Evolutionary conservation across 257 asterid genomes (phyloP), one percentile per base, ranked within the genome.

Genomic region (Solanum ossicruentum): DNA sequence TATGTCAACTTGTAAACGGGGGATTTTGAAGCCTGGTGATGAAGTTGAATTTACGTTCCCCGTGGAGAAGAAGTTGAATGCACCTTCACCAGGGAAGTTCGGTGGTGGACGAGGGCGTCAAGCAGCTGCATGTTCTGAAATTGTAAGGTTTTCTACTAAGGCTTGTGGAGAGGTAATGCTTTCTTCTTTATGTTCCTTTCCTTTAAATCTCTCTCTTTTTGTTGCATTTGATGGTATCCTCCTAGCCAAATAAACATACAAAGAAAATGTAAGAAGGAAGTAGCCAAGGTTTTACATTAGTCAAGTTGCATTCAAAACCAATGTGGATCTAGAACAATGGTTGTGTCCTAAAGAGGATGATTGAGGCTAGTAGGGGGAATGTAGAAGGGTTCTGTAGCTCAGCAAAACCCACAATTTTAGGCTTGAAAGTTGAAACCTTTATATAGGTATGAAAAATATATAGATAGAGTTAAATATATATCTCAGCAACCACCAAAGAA

Each of bases 1-100:
- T 77, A 80, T 96, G 84, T 96, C 99, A 6, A 96, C 99, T 13
- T 92, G 97, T 88, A 96, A 95, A 92, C 97, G 98, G 70, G 91
- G 97, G 89, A 86, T 85, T 70, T 87, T 96, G 92, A 92, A 88
- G 71, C 72, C 89, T 12, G 98, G 97, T 26, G 98, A 96, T 51
- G 93, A 90, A 88, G 96, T 95, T 81, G 83, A 84, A 75, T 95
- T 96, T 77, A 87, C 90, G 32, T 93, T 93, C 84, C 99, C 98
- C 0, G 87, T 36, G 18, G 97, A 93, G 92, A 95, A 87, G 83
- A 95, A 89, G 82, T 69, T 83, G 89, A 82, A 85, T 26, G 39
- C 92, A 8, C 87, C 95, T 47, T 90, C 96, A 18, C 85, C 92
- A 15, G 94, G 96, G 86, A 96, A 93, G 93, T 84, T 91, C 82